phyloP scores from a whole-genome alignment of 2,329 filamentous ascomycete genomes.

The Colletotrichum costaricense region DNA sequence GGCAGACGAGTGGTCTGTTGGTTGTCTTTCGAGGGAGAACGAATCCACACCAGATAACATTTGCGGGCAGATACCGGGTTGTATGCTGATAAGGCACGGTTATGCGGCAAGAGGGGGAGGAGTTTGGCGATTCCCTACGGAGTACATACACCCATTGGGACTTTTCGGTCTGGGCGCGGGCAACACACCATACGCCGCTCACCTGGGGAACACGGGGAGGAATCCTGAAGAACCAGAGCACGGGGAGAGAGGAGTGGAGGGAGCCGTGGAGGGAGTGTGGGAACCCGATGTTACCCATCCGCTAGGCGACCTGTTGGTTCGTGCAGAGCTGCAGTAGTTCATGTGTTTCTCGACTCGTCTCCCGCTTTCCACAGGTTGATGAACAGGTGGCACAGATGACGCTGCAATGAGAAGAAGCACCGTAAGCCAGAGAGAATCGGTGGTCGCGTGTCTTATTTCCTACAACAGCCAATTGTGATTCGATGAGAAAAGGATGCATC shows the following conservation, averaged over 20 bases:
- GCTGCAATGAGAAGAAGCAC: neutral
- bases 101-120: conserved; percentile 1
- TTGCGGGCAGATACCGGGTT: neutral
- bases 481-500: neutral
- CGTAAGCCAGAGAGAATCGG: neutral
- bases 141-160: neutral
- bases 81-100: neutral
- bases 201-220: neutral
- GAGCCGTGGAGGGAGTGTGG: neutral
- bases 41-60: neutral
- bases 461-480: neutral
- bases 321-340: neutral
- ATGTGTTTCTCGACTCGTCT: neutral
- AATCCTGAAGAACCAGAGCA: too few species aligned
- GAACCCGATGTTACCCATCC: neutral
- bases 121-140: neutral
- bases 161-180: neutral
- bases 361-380: neutral
- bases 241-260: neutral
- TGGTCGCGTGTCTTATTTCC: neutral
- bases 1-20: neutral
- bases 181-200: neutral
- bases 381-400: neutral
- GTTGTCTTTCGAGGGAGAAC: neutral
- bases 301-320: neutral